A percentile compares a stretch with the other conserved stretches of the same genome.
phyloP scores from a whole-genome alignment of 768 basidiomycete species.

The Boletus rubroflammeus region DNA sequence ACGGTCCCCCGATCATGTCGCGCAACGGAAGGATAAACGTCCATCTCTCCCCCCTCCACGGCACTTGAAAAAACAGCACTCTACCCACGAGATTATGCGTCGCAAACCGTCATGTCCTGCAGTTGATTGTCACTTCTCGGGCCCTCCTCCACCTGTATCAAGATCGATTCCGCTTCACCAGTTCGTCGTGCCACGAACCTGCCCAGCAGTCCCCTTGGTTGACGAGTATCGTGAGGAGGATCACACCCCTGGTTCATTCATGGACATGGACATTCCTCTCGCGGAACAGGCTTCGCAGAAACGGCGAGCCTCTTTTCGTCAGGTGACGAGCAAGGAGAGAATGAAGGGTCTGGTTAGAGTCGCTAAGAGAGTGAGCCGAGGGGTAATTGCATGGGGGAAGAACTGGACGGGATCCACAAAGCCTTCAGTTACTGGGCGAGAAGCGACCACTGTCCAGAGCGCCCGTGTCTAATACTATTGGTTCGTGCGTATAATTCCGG shows the following conservation, averaged over 20 bases:
- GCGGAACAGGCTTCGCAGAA: constrained; percentile 3
- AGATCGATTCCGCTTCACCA: neutral
- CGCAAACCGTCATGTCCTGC: neutral
- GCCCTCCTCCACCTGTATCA: constrained; percentile 5
- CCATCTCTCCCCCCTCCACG: constrained; percentile 22
- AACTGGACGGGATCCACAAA: constrained; percentile 19
- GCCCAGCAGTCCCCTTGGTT: neutral
- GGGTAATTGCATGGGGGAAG: constrained; percentile 31
- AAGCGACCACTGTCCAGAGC: neutral
- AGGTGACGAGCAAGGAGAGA: constrained; percentile 10
- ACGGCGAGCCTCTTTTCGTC: constrained; percentile 13
- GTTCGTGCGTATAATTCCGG: constrained; percentile 7
- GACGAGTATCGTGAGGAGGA: neutral
- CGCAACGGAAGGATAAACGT: constrained; percentile 7
- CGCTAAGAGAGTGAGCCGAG: constrained; percentile 28
- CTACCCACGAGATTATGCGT: neutral
- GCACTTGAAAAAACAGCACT: constrained; percentile 13
- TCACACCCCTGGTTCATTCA: constrained; percentile 24
- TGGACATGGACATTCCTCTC: constrained; percentile 32
- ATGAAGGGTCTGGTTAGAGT: constrained; percentile 18
- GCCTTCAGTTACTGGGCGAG: neutral
- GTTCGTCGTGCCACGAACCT: neutral
- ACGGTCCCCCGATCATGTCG: neutral
- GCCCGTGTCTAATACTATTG: constrained; percentile 7
- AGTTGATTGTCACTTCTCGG: constrained; percentile 4